Base-by-base conservation (phyloP, 495 filamentous ascomycete genomes). In the Talaromyces trachyspermus region DNA sequence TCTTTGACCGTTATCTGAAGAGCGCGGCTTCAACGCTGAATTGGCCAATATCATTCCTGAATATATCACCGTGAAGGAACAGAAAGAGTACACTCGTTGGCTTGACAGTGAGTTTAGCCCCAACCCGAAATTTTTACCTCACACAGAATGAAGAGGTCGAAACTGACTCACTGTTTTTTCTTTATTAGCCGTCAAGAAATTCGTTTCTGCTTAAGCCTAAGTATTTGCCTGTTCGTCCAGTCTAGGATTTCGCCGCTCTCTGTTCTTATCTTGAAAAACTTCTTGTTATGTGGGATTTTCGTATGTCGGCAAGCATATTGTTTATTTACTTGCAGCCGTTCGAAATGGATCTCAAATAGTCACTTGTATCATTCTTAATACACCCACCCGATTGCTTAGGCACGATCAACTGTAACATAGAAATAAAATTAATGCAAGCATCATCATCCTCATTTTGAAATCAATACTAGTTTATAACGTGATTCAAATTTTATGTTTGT, bases 51-150 rank as follows among this genome's bases (percentile, higher is more conserved):
- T 95, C 68, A 80, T 95, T 42, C 89, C 89, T 43, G 91, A 97
- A 61, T 99, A 95, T 70, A 91, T 97, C 59, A 88, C 96, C 65
- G 81, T 85, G 68, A 99, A 99, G 82, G 92, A 99, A 79, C 91
- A 99, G 80, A 87, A 81, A 77, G 92, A 99, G 76, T 99, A 99
- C 67, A 63, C 91, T 33, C 71, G 73, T 50, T 99, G 92, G 92
- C 72, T 99, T 62, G 79, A 83, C 55, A 89, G 77, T 81, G 65
- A 69, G 77, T 75, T 17, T 48, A n/a, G n/a, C n/a, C n/a, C n/a
- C n/a, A n/a, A n/a, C 46, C 10, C 26, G 10, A 30, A 25, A 23
- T 9, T 22, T 18, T 2, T 7, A 15, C n/a, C 32, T 35, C 41
- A 10, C 35, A 10, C 18, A 24, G 14, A 11, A 3, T 43, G 15